phyloP scores from a whole-genome alignment of 371 early-diverging fungal genomes.

The Catenaria anguillulae region DNA sequence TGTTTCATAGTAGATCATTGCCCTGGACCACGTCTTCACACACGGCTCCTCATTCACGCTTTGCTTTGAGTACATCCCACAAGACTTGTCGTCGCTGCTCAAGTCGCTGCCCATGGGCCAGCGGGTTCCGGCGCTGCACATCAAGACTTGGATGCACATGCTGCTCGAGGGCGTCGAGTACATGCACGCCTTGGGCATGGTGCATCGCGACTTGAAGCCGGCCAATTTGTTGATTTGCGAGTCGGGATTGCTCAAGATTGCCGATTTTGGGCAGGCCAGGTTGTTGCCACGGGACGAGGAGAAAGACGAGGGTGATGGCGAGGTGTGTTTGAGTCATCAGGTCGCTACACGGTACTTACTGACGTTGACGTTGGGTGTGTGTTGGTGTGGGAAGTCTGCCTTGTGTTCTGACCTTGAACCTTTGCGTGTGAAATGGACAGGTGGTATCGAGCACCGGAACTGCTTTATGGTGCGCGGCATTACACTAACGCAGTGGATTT shows the following conservation, averaged over 20 bases:
- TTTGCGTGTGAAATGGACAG: slow-evolving; percentile 15
- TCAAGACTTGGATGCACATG: slow-evolving; percentile 35
- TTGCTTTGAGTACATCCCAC: slow-evolving; percentile 31
- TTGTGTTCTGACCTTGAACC: not conserved
- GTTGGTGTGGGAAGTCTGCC: slow-evolving; percentile 2
- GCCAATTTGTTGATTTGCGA: slow-evolving; percentile 30
- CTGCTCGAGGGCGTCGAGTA: slow-evolving; percentile 29
- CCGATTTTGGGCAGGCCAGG: slow-evolving; percentile 37
- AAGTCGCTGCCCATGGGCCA: slow-evolving; percentile 9
- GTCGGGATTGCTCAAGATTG: slow-evolving; percentile 28
- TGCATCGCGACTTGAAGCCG: slow-evolving; percentile 33
- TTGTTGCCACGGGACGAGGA: slow-evolving; percentile 9
- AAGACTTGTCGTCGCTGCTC: slow-evolving; percentile 27
- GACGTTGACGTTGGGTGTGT: slow-evolving; percentile 13
- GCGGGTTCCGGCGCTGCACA: slow-evolving; percentile 22
- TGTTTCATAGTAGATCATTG: too few species aligned
- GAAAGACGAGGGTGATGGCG: not conserved
- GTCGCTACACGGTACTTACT: slow-evolving; percentile 36
- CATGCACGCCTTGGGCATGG: slow-evolving; percentile 28
- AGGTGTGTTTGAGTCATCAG: slow-evolving; percentile 29
- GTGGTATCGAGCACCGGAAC: slow-evolving; percentile 48
- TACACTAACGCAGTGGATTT: slow-evolving; percentile 39
- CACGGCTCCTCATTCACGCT: slow-evolving; percentile 26
- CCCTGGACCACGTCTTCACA: slow-evolving; percentile 26
- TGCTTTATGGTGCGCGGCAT: slow-evolving; percentile 32